Conservation (phyloP, 192 early-diverging fungal species). For the Mortierella claussenii region DNA sequence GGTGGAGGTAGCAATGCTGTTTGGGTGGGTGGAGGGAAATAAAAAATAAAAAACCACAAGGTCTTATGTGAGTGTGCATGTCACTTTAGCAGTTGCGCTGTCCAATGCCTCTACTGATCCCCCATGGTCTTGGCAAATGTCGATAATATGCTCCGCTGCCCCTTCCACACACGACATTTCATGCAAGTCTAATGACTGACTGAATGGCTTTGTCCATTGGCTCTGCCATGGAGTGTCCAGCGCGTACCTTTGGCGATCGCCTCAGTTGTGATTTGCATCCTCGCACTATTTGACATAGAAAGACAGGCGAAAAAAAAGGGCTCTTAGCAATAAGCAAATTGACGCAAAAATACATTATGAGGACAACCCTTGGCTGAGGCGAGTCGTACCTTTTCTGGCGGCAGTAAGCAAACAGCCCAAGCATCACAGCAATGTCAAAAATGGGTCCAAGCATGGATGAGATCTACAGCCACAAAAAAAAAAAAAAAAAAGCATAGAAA, state of each 20-base stretch:
- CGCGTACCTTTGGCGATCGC: constrained; percentile 53
- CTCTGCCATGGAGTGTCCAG: too few species aligned
- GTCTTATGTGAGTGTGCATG: not conserved
- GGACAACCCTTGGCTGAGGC: not conserved
- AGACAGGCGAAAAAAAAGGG: not conserved
- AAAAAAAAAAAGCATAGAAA: not conserved
- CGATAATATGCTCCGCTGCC: too few species aligned
- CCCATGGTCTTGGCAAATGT: not conserved
- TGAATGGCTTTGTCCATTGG: too few species aligned
- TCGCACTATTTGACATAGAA: too few species aligned
- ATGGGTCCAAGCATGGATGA: constrained; percentile 42
- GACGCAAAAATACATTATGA: not conserved
- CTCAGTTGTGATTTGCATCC: constrained; percentile 46
- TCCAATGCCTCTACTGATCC: not conserved
- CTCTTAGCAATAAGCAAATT: not conserved
- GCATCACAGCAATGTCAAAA: constrained; percentile 49
- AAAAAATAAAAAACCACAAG: too few species aligned
- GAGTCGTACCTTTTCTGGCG: constrained; percentile 43
- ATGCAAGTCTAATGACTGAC: too few species aligned
- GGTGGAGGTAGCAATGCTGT: constrained; percentile 44
- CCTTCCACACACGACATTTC: constrained; percentile 1
- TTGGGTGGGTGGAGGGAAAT: not conserved
- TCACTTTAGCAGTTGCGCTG: constrained; percentile 22
- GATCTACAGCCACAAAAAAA: constrained; percentile 17
- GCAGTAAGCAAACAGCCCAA: constrained; percentile 39